Percentiles rank a stretch among this genome's conserved stretches.
These are phyloP conservation scores for Pyrus hybrid DNA, from an alignment of 331 rosid genomes.

Conservation along the genomic window DNA sequence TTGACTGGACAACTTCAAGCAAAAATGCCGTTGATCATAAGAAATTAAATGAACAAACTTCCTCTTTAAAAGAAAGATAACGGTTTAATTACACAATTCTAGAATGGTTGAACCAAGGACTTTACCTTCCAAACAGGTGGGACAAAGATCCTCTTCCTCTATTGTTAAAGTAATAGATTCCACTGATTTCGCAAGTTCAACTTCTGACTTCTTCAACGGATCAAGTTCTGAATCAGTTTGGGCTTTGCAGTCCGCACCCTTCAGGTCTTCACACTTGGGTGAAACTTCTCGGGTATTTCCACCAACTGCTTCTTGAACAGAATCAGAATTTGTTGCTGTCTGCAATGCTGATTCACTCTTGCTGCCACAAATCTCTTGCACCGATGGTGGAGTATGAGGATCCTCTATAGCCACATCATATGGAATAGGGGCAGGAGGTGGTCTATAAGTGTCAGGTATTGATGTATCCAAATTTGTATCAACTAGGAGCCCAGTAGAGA, in stretches of 20 bases:
- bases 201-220: conserved; percentile 41
- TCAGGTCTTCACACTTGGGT: conserved; percentile 45
- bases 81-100: background rate
- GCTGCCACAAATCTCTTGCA: conserved; percentile 42
- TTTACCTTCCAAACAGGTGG: conserved; percentile 94
- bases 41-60: background rate
- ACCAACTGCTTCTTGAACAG: conserved; percentile 46
- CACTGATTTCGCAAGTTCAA: conserved; percentile 52
- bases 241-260: conserved; percentile 48
- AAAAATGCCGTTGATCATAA: background rate
- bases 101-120: conserved; percentile 3
- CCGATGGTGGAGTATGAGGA: conserved; percentile 51
- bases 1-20: background rate
- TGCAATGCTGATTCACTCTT: conserved; percentile 38
- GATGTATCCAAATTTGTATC: conserved; percentile 77
- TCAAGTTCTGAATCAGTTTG: conserved; percentile 39
- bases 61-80: background rate
- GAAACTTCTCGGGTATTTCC: conserved; percentile 34
- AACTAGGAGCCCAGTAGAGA: conserved; percentile 59
- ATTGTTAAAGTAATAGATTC: conserved; percentile 33
- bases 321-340: conserved; percentile 40
- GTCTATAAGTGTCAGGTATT: conserved; percentile 71
- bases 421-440: conserved; percentile 79
- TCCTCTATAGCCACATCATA: conserved; percentile 37
- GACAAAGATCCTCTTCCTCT: conserved; percentile 87